phyloP scores from a whole-genome alignment of 208 protist genomes.

The Leishmania mexicana region DNA sequence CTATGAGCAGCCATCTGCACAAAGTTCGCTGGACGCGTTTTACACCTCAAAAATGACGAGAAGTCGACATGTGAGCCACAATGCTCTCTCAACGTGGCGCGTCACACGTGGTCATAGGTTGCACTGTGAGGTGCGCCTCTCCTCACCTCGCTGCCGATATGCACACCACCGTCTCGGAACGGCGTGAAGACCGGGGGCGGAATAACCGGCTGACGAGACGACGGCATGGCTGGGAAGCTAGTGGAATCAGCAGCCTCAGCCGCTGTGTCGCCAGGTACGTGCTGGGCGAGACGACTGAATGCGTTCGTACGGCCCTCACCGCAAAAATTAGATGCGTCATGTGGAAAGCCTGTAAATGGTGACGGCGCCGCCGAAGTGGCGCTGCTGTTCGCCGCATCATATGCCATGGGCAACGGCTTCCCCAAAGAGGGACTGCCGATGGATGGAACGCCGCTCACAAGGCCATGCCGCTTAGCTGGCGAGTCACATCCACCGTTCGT shows the following conservation, averaged over 20 bases:
- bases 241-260: not conserved
- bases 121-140: not conserved
- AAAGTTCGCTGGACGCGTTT: not conserved
- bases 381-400: not conserved
- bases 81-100: not conserved
- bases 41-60: not conserved
- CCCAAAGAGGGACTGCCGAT: not conserved
- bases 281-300: not conserved
- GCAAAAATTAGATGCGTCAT: not conserved
- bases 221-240: not conserved
- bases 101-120: not conserved
- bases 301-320: not conserved
- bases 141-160: not conserved
- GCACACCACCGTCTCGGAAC: not conserved
- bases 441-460: not conserved
- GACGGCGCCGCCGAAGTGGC: not conserved
- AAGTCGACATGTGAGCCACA: not conserved
- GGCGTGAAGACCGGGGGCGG: constrained; percentile 17
- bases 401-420: not conserved
- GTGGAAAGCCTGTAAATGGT: not conserved
- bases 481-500: not conserved
- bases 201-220: not conserved
- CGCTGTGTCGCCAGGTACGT: not conserved
- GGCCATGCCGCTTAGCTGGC: not conserved
- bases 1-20: not conserved